Percentiles rank a stretch among this genome's conserved stretches.
Evolutionary conservation across 345 rosid species (phyloP).

Genomic region (Euphorbia pulcherrima): DNA sequence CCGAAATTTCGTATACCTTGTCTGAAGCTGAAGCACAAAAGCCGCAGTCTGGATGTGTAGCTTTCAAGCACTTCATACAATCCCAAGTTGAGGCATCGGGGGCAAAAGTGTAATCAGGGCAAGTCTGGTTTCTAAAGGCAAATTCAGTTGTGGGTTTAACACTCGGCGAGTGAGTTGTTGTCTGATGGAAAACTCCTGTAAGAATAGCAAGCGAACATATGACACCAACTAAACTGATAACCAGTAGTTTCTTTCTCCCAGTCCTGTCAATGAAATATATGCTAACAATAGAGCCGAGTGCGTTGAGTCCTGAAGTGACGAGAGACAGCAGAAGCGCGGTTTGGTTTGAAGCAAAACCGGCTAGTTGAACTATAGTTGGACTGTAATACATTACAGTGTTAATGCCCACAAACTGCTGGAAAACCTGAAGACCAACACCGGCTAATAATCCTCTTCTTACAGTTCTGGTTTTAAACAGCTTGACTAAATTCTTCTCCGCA

Average conservation of each 20-base stretch:
- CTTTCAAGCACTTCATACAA: conserved; percentile 73
- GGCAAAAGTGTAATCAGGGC: conserved; percentile 48
- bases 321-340: conserved; percentile 79
- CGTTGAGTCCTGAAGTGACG: conserved; percentile 69
- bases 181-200: conserved; percentile 61
- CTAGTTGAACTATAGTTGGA: conserved; percentile 74
- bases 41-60: conserved; percentile 61
- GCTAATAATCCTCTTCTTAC: conserved; percentile 80
- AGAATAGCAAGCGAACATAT: conserved; percentile 51
- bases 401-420: conserved; percentile 88
- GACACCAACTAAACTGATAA: conserved; percentile 62
- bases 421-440: conserved; percentile 80
- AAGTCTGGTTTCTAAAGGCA: conserved; percentile 38
- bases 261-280: conserved; percentile 65
- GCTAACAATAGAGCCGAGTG: conserved; percentile 62
- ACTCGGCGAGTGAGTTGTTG: conserved; percentile 50
- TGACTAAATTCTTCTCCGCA: conserved; percentile 46
- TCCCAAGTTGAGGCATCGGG: conserved; percentile 46
- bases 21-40: conserved; percentile 59
- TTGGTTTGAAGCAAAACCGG: conserved; percentile 78
- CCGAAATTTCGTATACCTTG: conserved; percentile 56
- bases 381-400: conserved; percentile 93
- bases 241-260: conserved; percentile 77
- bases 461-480: conserved; percentile 49
- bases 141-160: conserved; percentile 34